Evolutionary conservation across 1,284 basidiomycete genomes (phyloP), one percentile per base, ranked within the genome.

Genomic region (Naganishia albida): DNA sequence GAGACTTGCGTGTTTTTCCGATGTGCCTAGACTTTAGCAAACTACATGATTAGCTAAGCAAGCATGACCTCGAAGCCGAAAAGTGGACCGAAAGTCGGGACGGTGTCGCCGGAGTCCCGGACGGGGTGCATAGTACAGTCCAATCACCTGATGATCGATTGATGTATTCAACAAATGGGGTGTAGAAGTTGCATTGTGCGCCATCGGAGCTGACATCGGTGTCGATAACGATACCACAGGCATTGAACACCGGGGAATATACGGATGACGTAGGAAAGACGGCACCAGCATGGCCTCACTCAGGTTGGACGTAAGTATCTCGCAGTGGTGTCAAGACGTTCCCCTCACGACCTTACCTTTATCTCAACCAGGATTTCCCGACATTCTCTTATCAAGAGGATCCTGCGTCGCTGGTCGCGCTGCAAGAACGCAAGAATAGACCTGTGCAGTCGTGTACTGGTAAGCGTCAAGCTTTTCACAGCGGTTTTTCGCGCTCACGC

Each of bases 391-490:
- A 55, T 43, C 39, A 55, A 26, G 53, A 55, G 13, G 53, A 55
- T 26, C 53, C 53, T 16, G 26, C 53, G 15, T 39, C 53, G 7
- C 53, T 55, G 7, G 23, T 55, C 2, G 53, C 39, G 20, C 40
- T 55, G 16, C 53, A 55, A 26, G 59, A 51, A 18, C 46, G 59
- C 15, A 63, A 63, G 50, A 52, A 50, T 30, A 42, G 62, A 23
- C 62, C 62, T 10, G 50, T 63, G 6, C 62, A 63, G 26, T 53
- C 62, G 1, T 63, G 62, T 43, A 52, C 62, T 44, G 62, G 62
- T 63, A n/a, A n/a, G 50, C 40, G 18, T 43, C 10, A 13, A 15
- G 7, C 3, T 34, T 34, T 4, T 34, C 6, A 10, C 34, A 34
- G 6, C 34, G 10, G n/a, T n/a, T n/a, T n/a, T n/a, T n/a, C n/a